These are phyloP conservation scores for Diaporthe sp. DNA, from an alignment of 2,329 filamentous ascomycete species.

Conservation along the genomic window DNA sequence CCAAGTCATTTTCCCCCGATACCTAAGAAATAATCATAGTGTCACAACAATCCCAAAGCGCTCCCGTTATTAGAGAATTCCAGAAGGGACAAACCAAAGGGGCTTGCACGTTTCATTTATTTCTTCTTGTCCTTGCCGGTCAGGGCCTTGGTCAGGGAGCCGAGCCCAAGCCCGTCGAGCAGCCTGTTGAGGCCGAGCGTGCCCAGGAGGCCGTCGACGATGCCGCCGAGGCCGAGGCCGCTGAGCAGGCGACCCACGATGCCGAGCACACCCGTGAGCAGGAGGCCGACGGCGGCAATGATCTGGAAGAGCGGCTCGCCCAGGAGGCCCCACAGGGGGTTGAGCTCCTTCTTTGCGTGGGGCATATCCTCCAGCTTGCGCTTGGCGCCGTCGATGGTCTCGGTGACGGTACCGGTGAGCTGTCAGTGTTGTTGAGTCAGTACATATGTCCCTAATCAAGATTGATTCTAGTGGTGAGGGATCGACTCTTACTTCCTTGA, in stretches of 20 bases:
- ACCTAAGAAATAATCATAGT: neutral
- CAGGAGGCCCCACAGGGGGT: slow-evolving; percentile 86
- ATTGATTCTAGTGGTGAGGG: too few species aligned
- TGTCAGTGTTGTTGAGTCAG: slow-evolving; percentile 42
- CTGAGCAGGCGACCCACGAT: slow-evolving; percentile 84
- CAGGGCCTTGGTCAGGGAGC: slow-evolving; percentile 53
- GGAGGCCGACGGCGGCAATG: slow-evolving; percentile 84
- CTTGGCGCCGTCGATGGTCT: slow-evolving; percentile 88
- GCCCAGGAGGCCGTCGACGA: slow-evolving; percentile 83
- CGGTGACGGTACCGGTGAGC: slow-evolving; percentile 82
- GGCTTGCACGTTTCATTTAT: slow-evolving; percentile 30
- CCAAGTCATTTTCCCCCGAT: neutral
- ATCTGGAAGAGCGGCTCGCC: slow-evolving; percentile 93
- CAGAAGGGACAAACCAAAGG: neutral
- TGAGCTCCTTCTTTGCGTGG: slow-evolving; percentile 93
- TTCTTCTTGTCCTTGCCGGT: slow-evolving; percentile 56
- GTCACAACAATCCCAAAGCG: neutral
- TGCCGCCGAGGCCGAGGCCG: slow-evolving; percentile 82
- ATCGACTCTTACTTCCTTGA: slow-evolving; percentile 72
- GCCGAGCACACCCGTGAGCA: slow-evolving; percentile 85
- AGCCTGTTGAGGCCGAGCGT: slow-evolving; percentile 81
- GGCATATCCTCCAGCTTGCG: slow-evolving; percentile 93
- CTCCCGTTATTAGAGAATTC: neutral
- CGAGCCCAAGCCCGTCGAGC: slow-evolving; percentile 78
- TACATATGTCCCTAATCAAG: too few species aligned